Conservation (phyloP, 139 green algal species). For the Haematococcus lacustris region DNA sequence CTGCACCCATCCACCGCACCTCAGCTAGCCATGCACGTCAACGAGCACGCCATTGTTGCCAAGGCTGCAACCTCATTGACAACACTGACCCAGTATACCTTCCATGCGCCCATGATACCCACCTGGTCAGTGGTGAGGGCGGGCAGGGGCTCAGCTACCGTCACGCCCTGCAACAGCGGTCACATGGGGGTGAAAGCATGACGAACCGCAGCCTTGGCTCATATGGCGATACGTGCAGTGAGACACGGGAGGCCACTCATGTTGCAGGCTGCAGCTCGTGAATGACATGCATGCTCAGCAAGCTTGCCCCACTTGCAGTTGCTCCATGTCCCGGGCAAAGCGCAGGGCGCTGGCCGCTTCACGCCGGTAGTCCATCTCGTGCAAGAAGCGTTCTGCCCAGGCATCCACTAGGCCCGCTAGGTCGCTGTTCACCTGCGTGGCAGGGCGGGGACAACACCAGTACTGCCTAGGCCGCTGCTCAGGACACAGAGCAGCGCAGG, state of each 20-base stretch:
- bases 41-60: too few relatives aligned
- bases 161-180: slow-evolving; percentile 18
- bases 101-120: slow-evolving; percentile 31
- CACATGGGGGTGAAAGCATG: too few relatives aligned
- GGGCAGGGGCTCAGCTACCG: slow-evolving; percentile 16
- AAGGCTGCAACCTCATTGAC: too few relatives aligned
- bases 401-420: slow-evolving; percentile 72
- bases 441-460: too few relatives aligned
- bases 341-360: slow-evolving; percentile 60
- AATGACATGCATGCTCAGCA: not conserved
- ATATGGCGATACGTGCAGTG: too few relatives aligned
- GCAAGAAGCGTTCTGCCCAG: slow-evolving; percentile 68
- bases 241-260: too few relatives aligned
- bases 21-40: too few relatives aligned
- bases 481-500: too few relatives aligned
- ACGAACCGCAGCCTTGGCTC: too few relatives aligned
- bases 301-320: slow-evolving; percentile 13
- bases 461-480: too few relatives aligned
- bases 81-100: too few relatives aligned
- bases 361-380: slow-evolving; percentile 78
- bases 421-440: slow-evolving; percentile 43
- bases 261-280: too few relatives aligned
- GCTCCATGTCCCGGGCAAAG: slow-evolving; percentile 56
- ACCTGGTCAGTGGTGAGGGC: slow-evolving; percentile 34
- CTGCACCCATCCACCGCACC: not conserved